These are phyloP conservation scores for Aegilops sharonensis DNA, from an alignment of 176 grass and related monocot species.

Conservation along the genomic window DNA sequence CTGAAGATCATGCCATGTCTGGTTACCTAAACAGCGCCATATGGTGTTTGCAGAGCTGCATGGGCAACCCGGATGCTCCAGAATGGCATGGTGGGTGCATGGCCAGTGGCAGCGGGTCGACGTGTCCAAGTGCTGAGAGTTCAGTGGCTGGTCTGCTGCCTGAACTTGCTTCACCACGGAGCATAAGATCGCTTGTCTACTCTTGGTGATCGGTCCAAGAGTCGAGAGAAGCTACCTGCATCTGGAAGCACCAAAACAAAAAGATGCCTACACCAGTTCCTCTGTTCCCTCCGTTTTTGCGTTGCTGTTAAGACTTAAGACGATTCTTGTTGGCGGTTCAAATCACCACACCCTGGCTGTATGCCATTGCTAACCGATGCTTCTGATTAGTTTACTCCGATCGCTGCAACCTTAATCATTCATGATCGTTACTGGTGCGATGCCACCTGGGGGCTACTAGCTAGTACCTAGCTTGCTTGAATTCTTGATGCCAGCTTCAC, in stretches of 20 bases:
- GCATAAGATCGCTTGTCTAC: slow-evolving; percentile 12
- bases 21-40: background rate
- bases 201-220: background rate
- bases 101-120: background rate
- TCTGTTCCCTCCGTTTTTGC: background rate
- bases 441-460: background rate
- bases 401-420: slow-evolving; percentile 16
- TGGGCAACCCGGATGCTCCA: background rate
- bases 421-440: slow-evolving; percentile 30
- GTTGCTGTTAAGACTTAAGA: background rate
- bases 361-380: slow-evolving; percentile 9
- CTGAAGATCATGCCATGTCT: background rate
- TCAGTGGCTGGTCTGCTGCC: slow-evolving; percentile 15
- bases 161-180: slow-evolving; percentile 30
- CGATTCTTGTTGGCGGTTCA: slow-evolving; percentile 42
- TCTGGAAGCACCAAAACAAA: slow-evolving; percentile 25
- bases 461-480: background rate
- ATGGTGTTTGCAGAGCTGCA: slow-evolving; percentile 2
- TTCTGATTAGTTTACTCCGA: background rate
- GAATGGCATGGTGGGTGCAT: background rate
- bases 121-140: background rate
- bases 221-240: background rate
- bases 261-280: background rate
- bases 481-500: slow-evolving; percentile 20
- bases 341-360: slow-evolving; percentile 31